Base-by-base conservation (phyloP, 805 yeast genomes). In the Spathaspora hagerdaliae region DNA sequence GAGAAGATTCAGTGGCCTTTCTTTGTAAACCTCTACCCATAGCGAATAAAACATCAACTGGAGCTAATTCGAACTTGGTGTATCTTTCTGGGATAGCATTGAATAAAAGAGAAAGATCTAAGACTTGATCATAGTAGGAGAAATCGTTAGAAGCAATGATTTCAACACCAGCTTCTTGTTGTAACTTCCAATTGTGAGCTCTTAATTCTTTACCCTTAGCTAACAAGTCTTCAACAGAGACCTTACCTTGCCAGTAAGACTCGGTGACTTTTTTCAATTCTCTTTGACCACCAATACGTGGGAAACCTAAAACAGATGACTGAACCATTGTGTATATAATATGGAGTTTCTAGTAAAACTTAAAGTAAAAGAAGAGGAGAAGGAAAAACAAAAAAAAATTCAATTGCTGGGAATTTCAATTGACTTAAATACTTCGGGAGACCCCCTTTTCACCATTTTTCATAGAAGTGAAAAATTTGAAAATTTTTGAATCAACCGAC, bases 21-120 rank as follows among this genome's bases (percentile, higher is more conserved):
- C 94, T 88, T 80, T 94, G 99, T 71, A 94, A 81, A 84, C 99
- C 99, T 83, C 99, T 90, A 76, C 98, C 99, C 98, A 94, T 94
- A 66, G 99, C 99, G 71, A 94, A 94, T 64, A 87, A 75, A 53
- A 89, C 87, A 75, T 94, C 99, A 59, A 94, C 79, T 69, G 89
- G 84, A 56, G 89, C 81, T 69, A 94, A 82, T 63, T 85, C 82
- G 75, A 78, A 88, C 80, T 94, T 86, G 75, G 92, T 78, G 85
- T 94, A 94, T 76, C 98, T 87, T 63, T 89, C 95, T 69, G 99
- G 99, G 68, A 94, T 81, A 59, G 84, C 97, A 67, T 94, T 94
- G 85, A 94, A 90, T 67, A 92, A 76, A 57, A 88, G 75, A 47
- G 97, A 89, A 64, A 87, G 78, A 69, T 94, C 99, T 63, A 94